A percentile compares a stretch with the other conserved stretches of the same genome.
These are phyloP conservation scores for Aureobasidium mangrovei DNA, from an alignment of 2,329 filamentous ascomycete genomes.

Conservation along the genomic window DNA sequence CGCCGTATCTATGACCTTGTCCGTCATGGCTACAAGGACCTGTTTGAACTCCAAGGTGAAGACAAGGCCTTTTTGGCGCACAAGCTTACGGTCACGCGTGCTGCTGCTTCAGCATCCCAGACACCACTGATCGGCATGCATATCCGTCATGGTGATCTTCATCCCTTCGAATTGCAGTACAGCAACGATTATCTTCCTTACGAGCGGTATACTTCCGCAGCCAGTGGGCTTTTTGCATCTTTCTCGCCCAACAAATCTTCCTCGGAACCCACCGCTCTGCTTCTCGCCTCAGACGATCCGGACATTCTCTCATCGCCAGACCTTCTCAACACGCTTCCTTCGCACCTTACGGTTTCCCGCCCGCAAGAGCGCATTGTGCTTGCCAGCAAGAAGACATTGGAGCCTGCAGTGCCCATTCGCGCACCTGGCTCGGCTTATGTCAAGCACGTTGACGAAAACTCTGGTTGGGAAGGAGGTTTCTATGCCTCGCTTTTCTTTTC, in stretches of 20 bases:
- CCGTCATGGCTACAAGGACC: slow-evolving; percentile 59
- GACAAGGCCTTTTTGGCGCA: slow-evolving; percentile 57
- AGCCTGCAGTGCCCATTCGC: slow-evolving; percentile 22
- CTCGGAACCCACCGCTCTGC: slow-evolving; percentile 30
- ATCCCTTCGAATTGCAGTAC: slow-evolving; percentile 74
- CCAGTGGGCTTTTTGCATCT: slow-evolving; percentile 30
- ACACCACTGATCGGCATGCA: slow-evolving; percentile 62
- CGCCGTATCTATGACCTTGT: slow-evolving; percentile 59
- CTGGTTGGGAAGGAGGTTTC: slow-evolving; percentile 86
- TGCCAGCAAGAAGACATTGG: slow-evolving; percentile 52
- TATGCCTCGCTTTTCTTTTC: slow-evolving; percentile 75
- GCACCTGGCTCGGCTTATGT: slow-evolving; percentile 45
- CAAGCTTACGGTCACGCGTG: slow-evolving; percentile 50
- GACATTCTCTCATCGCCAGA: slow-evolving; percentile 61
- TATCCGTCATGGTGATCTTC: slow-evolving; percentile 69
- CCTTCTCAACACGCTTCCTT: slow-evolving; percentile 38
- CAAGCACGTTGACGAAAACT: slow-evolving; percentile 63
- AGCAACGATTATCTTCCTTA: slow-evolving; percentile 69
- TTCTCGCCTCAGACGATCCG: slow-evolving; percentile 76
- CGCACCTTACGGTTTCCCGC: slow-evolving; percentile 31
- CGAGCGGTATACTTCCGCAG: slow-evolving; percentile 56
- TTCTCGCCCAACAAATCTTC: slow-evolving; percentile 7
- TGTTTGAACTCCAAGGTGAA: slow-evolving; percentile 60
- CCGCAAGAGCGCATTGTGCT: slow-evolving; percentile 72
- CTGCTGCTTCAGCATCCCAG: slow-evolving; percentile 36